Base-by-base conservation (phyloP, 2,329 filamentous ascomycete genomes). In the Pochonia chlamydosporia region DNA sequence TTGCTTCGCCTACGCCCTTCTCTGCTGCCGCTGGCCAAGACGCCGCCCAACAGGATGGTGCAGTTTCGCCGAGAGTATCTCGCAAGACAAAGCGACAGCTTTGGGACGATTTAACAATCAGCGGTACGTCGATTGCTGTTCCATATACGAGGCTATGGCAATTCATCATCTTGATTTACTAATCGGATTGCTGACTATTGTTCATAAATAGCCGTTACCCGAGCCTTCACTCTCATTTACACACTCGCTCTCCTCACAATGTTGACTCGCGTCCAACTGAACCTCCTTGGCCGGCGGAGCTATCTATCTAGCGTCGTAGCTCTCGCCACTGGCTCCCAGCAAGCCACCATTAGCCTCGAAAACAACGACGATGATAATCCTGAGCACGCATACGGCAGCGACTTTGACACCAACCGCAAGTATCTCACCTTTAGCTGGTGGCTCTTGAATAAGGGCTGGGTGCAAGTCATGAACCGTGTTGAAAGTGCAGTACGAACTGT, bases 371-470 rank as follows among this genome's bases (percentile, higher is more conserved):
- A 96, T 63, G 89, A 93, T 62, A 85, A 86, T 59, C 75, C 79
- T 16, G 87, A 92, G 46, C 86, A 91, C 57, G 79, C 83, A 4
- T 90, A 95, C 62, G 90, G 90, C 39, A 92, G 87, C 65, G 93
- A 99, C 66, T 96, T 96, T 56, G 91, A 96, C 65, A 95, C 90
- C 28, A 99, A 99, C 67, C 79, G 91, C 57, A 87, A 88, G 61
- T 99, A 97, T 62, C 75, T 99, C 42, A 95, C 91, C 35, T 95
- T 97, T 65, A 96, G 89, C 68, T 99, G 93, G 93, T 99, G 92
- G 91, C 72, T 99, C 40, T 75, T 99, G 41, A 92, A 99, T 68
- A 82, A 82, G 54, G 93, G 93, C 37, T 97, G 90, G 84, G 81
- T 83, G 54, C 82, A 90, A 49, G 72, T 97, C 48, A 85, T 90